These are phyloP conservation scores for Rhizopus delemar DNA, from an alignment of 371 early-diverging fungal genomes.

Conservation along the genomic window DNA sequence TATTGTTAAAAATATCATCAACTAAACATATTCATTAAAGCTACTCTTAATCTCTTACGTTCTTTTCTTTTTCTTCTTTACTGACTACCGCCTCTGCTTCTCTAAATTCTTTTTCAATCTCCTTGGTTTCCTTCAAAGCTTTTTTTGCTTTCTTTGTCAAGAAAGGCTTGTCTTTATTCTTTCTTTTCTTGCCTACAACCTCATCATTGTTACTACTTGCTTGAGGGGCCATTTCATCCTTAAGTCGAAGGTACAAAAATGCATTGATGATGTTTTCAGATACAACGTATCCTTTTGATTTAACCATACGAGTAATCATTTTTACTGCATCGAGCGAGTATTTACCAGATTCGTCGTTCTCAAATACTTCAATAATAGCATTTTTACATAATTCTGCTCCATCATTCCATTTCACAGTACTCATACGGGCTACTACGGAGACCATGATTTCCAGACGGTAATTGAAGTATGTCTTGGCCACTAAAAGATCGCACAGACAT, in stretches of 20 bases:
- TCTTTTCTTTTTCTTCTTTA: slow-evolving; percentile 71
- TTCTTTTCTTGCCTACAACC: slow-evolving; percentile 45
- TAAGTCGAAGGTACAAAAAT: slow-evolving; percentile 77
- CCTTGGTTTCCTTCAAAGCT: slow-evolving; percentile 69
- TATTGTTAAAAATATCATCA: slow-evolving; percentile 34
- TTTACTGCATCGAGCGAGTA: slow-evolving; percentile 83
- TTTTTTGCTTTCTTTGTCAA: slow-evolving; percentile 77
- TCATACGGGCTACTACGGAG: slow-evolving; percentile 74
- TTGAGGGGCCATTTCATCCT: slow-evolving; percentile 68
- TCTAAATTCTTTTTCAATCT: slow-evolving; percentile 76
- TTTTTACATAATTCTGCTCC: slow-evolving; percentile 74
- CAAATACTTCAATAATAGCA: slow-evolving; percentile 74
- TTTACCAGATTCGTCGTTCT: slow-evolving; percentile 84
- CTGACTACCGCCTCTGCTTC: slow-evolving; percentile 83
- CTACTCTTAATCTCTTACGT: slow-evolving; percentile 41
- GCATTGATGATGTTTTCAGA: slow-evolving; percentile 68
- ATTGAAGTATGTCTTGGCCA: slow-evolving; percentile 87
- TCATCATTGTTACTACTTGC: slow-evolving; percentile 44
- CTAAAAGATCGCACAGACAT: slow-evolving; percentile 78
- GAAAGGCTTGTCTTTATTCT: slow-evolving; percentile 63
- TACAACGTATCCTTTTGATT: slow-evolving; percentile 76
- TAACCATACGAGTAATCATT: slow-evolving; percentile 81
- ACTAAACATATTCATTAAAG: neutral
- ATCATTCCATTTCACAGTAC: slow-evolving; percentile 54
- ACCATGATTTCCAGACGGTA: slow-evolving; percentile 86